Evolutionary conservation across 1,139 yeast genomes (phyloP).

Genomic region (Saccharomycopsis hybrid): DNA sequence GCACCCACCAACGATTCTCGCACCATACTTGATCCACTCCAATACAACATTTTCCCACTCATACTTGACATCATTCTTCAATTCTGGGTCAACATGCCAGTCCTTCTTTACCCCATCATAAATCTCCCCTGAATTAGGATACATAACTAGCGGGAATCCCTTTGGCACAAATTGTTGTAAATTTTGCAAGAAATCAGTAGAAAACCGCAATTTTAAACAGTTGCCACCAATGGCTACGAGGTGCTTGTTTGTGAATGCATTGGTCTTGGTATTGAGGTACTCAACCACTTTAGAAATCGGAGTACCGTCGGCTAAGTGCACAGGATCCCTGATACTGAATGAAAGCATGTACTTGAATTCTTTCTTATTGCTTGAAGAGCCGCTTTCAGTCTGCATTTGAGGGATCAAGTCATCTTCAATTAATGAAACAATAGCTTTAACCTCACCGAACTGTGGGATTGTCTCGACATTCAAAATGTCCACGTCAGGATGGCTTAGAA

Average conservation of each 20-base stretch:
- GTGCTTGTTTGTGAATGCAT: background rate
- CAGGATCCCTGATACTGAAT: conserved; percentile 30
- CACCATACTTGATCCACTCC: conserved; percentile 32
- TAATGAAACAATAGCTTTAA: conserved; percentile 32
- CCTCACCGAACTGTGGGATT: conserved; percentile 49
- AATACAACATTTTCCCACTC: conserved; percentile 26
- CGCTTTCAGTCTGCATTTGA: conserved; percentile 7
- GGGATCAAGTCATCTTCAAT: conserved; percentile 23
- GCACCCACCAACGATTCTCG: conserved; percentile 49
- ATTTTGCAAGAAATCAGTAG: conserved; percentile 27
- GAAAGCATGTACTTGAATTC: conserved; percentile 30
- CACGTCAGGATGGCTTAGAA: conserved; percentile 34
- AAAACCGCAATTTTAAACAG: conserved; percentile 33
- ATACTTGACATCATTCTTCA: conserved; percentile 19
- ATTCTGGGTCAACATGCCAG: conserved; percentile 27
- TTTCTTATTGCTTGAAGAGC: conserved; percentile 6
- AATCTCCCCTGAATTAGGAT: conserved; percentile 53
- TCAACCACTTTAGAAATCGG: conserved; percentile 24
- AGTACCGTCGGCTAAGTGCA: conserved; percentile 39
- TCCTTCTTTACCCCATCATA: conserved; percentile 34
- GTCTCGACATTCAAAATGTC: conserved; percentile 62
- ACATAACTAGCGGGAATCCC: conserved; percentile 34
- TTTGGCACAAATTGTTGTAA: conserved; percentile 22
- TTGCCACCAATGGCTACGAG: conserved; percentile 38
- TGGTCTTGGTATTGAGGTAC: conserved; percentile 20